Percentiles rank a stretch among this genome's conserved stretches.
Conservation (phyloP, 306 rosid genomes). For the Pachyrhizus erosus region DNA sequence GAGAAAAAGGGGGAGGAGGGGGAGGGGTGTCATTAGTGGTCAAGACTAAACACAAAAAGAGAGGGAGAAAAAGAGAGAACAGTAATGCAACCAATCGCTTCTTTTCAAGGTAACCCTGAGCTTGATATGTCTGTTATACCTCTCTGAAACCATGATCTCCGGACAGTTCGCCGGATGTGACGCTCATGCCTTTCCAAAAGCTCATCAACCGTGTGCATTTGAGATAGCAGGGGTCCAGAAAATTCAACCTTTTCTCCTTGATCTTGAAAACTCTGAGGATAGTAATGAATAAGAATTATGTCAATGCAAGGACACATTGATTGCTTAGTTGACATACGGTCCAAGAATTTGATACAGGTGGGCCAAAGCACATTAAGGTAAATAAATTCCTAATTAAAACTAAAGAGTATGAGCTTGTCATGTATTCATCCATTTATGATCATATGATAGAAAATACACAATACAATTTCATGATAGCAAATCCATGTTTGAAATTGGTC, state of each 20-base stretch:
- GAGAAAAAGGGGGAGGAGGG: too few species aligned
- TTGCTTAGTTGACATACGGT: slow-evolving; percentile 10
- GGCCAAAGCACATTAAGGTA: not conserved
- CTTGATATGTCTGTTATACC: slow-evolving; percentile 52
- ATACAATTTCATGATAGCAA: not conserved
- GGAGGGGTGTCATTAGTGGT: too few species aligned
- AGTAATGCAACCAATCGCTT: not conserved
- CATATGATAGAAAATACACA: not conserved
- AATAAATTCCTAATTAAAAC: slow-evolving; percentile 10
- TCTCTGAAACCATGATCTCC: slow-evolving; percentile 90
- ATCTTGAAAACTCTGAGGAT: slow-evolving; percentile 70
- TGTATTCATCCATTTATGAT: slow-evolving; percentile 19
- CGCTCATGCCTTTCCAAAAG: slow-evolving; percentile 85
- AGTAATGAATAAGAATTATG: slow-evolving; percentile 23
- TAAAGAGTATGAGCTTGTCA: not conserved
- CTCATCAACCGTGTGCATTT: slow-evolving; percentile 81
- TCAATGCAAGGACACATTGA: not conserved
- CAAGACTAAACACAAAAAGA: slow-evolving; percentile 7
- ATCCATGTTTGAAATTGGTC: slow-evolving; percentile 14
- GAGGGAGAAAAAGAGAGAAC: not conserved
- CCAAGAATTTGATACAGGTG: slow-evolving; percentile 3
- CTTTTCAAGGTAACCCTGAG: not conserved
- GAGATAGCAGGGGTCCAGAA: slow-evolving; percentile 91
- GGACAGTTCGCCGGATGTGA: slow-evolving; percentile 76
- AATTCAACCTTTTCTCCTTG: slow-evolving; percentile 84